Evolutionary conservation across 345 rosid species (phyloP), one percentile per base, ranked within the genome.

Genomic region (Populus euphratica): DNA sequence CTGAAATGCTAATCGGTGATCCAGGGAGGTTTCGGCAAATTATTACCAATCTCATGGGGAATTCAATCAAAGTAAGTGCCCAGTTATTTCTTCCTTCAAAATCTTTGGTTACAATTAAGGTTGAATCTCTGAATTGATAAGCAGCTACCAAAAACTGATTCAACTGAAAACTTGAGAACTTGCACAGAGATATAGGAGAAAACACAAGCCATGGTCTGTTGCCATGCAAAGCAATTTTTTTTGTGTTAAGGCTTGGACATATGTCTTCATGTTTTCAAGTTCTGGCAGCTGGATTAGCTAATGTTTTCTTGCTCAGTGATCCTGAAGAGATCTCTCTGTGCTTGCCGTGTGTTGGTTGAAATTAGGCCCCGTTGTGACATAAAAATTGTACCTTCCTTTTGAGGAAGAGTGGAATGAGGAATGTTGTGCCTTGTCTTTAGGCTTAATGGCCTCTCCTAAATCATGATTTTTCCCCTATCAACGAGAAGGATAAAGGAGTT

Each of bases 21-120:
- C 97, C 93, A 3, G 94, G 94, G 73, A 92, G 99, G 81, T 92
- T 93, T 85, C 89, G 97, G 73, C 99, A 93, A 83, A 93, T 95
- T 81, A 90, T 93, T 85, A 93, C 91, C 76, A 95, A 95, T 85
- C 93, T 95, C 71, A 92, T 92, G 96, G 98, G 99, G 44, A 95
- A 95, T 77, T 95, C 98, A 14, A 91, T 95, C 17, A 95, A 93
- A 90, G 99, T 93, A 82, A 85, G 90, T 72, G 64, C 69, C 70
- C 12, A 36, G 72, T 70, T 79, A 67, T 47, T 73, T 80, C 38
- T 61, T 36, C 17, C n/a, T 76, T 76, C 29, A 56, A 52, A 65
- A 13, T 39, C 20, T 72, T 31, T 36, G 54, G 33, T 62, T 8
- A 3, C 4, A 18, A 49, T 6, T 3, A 17, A 54, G 54, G 6